Conservation (phyloP, 192 early-diverging fungal genomes). For the Umbelopsis ramanniana region DNA sequence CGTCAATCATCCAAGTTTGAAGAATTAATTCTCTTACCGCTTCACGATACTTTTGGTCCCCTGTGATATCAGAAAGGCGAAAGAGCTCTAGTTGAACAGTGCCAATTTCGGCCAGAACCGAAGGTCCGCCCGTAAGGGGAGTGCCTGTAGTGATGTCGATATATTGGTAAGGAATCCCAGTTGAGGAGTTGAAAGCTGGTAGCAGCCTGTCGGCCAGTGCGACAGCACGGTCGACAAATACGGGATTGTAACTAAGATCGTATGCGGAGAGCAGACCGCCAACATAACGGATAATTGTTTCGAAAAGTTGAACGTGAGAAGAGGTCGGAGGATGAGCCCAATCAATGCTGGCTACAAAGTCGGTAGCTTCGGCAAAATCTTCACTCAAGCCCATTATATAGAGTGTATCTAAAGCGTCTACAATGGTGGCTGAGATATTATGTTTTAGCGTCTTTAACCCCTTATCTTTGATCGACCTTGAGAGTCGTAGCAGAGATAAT, state of each 20-base stretch:
- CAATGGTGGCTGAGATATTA: conserved; percentile 62
- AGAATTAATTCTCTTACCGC: conserved; percentile 38
- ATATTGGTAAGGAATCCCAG: conserved; percentile 74
- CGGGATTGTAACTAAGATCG: conserved; percentile 73
- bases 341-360: conserved; percentile 65
- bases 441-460: neutral
- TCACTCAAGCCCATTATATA: conserved; percentile 81
- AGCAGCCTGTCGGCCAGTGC: conserved; percentile 70
- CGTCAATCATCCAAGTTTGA: neutral
- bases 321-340: conserved; percentile 48
- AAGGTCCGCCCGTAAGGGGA: neutral
- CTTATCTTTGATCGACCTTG: neutral
- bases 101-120: conserved; percentile 70
- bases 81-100: conserved; percentile 84
- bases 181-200: conserved; percentile 73
- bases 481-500: neutral
- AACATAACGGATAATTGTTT: conserved; percentile 81
- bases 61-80: conserved; percentile 80
- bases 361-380: conserved; percentile 76
- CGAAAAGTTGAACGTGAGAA: conserved; percentile 72
- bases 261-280: conserved; percentile 86
- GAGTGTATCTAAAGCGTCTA: conserved; percentile 89
- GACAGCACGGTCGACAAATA: conserved; percentile 71
- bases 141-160: conserved; percentile 52
- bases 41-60: conserved; percentile 67